phyloP scores from a whole-genome alignment of 2,329 filamentous ascomycete genomes.

The Botrytis elliptica region DNA sequence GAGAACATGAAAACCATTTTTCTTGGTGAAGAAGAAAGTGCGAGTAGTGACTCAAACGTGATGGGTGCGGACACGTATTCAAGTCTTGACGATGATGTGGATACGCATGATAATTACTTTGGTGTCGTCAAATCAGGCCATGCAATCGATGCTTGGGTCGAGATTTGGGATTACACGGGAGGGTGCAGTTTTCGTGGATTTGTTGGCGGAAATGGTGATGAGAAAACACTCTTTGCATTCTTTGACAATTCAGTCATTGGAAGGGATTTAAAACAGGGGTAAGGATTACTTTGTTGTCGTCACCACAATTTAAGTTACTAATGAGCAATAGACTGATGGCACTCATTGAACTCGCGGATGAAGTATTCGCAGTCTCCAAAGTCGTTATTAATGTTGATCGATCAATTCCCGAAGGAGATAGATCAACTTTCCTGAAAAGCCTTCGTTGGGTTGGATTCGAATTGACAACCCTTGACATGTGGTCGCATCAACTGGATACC shows the following conservation, averaged over 20 bases:
- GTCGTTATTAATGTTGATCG: conserved; percentile 82
- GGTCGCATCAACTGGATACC: conserved; percentile 62
- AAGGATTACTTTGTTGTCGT: conserved; percentile 41
- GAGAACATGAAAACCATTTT: conserved; percentile 91
- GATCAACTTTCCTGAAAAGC: conserved; percentile 71
- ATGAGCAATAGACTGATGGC: conserved; percentile 68
- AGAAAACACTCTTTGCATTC: conserved; percentile 82
- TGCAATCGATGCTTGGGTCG: conserved; percentile 39
- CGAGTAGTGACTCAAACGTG: conserved; percentile 78
- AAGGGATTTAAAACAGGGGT: conserved; percentile 84
- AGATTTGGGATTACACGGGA: conserved; percentile 68
- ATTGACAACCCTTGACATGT: conserved; percentile 74
- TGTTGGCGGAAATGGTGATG: conserved; percentile 65
- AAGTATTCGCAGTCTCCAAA: conserved; percentile 71
- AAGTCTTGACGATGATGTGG: conserved; percentile 36
- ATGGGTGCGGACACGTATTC: conserved; percentile 68
- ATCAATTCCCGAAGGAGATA: conserved; percentile 58
- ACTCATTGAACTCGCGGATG: conserved; percentile 81
- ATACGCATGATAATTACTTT: conserved; percentile 34
- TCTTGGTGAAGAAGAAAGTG: conserved; percentile 90
- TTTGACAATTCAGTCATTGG: conserved; percentile 73
- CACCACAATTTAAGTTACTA: conserved; percentile 32
- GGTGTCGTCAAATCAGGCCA: conserved; percentile 30
- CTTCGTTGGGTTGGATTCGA: conserved; percentile 94
- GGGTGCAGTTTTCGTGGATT: conserved; percentile 86